These are phyloP conservation scores for Hygrophoropsis aurantiaca DNA, from an alignment of 768 basidiomycete genomes.

Conservation along the genomic window DNA sequence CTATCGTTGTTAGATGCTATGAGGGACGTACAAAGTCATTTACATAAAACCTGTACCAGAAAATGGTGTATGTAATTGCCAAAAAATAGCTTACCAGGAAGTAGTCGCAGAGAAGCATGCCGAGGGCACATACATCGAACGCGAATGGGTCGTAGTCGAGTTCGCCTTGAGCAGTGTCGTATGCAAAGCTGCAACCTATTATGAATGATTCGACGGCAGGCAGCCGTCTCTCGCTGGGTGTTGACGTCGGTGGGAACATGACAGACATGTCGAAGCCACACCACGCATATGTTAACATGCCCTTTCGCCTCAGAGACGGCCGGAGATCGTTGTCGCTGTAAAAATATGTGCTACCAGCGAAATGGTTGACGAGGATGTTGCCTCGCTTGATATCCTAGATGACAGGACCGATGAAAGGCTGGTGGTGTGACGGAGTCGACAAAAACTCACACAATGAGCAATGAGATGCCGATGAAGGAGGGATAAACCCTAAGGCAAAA, in stretches of 20 bases:
- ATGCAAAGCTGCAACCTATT: not conserved
- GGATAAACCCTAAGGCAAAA: slow-evolving; percentile 2
- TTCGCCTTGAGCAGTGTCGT: slow-evolving; percentile 21
- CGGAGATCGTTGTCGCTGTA: not conserved
- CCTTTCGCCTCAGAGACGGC: not conserved
- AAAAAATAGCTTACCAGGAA: not conserved
- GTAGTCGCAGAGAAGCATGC: slow-evolving; percentile 13
- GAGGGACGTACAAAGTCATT: not conserved
- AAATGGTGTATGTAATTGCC: not conserved
- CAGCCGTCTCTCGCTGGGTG: not conserved
- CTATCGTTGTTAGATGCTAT: slow-evolving; percentile 14
- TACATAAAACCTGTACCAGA: no score
- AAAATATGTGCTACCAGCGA: not conserved
- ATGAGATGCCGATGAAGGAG: slow-evolving; percentile 9
- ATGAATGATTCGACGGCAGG: slow-evolving; percentile 6
- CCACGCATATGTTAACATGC: not conserved
- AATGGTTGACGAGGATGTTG: slow-evolving; percentile 10
- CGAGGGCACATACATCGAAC: slow-evolving; percentile 23
- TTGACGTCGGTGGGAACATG: not conserved
- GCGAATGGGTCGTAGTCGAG: slow-evolving; percentile 25
- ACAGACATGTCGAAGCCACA: not conserved
- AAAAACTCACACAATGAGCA: slow-evolving; percentile 8
- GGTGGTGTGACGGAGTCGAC: not conserved
- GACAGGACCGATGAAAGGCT: not conserved
- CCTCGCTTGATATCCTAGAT: slow-evolving; percentile 7